Evolutionary conservation across 2,329 filamentous ascomycete species (phyloP).

Genomic region (Aotearoamyces nothofagi): DNA sequence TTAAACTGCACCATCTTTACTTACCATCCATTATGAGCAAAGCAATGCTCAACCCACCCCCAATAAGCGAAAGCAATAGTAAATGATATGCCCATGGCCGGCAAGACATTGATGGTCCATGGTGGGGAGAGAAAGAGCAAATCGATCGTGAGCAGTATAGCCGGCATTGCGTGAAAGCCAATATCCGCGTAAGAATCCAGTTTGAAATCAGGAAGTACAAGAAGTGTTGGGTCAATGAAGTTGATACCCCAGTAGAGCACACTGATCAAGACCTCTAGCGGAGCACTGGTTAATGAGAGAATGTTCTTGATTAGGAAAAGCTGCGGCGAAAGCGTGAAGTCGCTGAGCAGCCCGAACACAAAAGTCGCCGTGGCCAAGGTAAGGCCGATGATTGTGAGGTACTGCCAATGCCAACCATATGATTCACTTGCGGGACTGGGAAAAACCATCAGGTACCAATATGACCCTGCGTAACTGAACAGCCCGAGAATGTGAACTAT

Average conservation of each 20-base stretch:
- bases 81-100: constrained; percentile 41
- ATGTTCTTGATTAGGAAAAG: constrained; percentile 54
- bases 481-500: constrained; percentile 41
- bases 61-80: constrained; percentile 53
- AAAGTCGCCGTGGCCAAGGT: constrained; percentile 46
- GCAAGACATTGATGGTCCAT: constrained; percentile 49
- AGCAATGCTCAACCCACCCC: constrained; percentile 65
- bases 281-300: constrained; percentile 48
- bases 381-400: constrained; percentile 61
- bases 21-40: constrained; percentile 47
- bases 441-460: constrained; percentile 32
- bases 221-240: constrained; percentile 33
- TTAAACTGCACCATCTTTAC: constrained; percentile 16
- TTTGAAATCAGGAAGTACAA: constrained; percentile 38
- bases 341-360: constrained; percentile 42
- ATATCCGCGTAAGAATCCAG: constrained; percentile 42
- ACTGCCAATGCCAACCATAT: constrained; percentile 56
- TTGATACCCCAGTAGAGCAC: constrained; percentile 59
- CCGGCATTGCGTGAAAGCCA: constrained; percentile 45
- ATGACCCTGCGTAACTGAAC: constrained; percentile 35
- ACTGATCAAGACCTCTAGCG: constrained; percentile 56
- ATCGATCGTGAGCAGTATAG: constrained; percentile 41
- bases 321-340: constrained; percentile 39
- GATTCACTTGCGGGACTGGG: constrained; percentile 37
- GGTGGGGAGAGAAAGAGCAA: constrained; percentile 56